phyloP scores from a whole-genome alignment of 2,329 filamentous ascomycete species.

The Cytospora leucostoma region DNA sequence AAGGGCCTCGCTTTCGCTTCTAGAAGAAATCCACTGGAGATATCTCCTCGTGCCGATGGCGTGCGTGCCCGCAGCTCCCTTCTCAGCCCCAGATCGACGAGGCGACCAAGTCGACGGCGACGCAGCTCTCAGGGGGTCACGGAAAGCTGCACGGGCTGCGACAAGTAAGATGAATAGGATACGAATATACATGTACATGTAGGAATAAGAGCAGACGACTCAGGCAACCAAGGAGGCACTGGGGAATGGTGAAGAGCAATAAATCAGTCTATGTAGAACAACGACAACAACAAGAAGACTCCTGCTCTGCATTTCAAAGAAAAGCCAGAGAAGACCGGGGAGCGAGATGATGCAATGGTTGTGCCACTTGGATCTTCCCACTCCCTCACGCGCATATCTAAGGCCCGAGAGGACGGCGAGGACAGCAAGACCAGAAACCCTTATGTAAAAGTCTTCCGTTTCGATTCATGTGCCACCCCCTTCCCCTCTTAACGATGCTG shows the following conservation, averaged over 20 bases:
- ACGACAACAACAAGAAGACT: slow-evolving; percentile 26
- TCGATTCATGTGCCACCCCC: slow-evolving; percentile 16
- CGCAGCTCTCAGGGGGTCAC: neutral
- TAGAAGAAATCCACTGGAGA: neutral
- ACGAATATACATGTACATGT: neutral
- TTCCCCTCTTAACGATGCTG: slow-evolving; percentile 23
- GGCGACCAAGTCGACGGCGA: neutral
- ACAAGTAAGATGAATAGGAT: neutral
- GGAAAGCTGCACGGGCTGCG: neutral
- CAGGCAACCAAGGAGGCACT: slow-evolving; percentile 4
- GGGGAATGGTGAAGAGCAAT: slow-evolving; percentile 17
- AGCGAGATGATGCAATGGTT: slow-evolving; percentile 23
- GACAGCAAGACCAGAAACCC: slow-evolving; percentile 17
- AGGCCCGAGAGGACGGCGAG: slow-evolving; percentile 23
- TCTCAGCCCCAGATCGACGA: neutral
- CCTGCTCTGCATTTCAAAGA: slow-evolving; percentile 22
- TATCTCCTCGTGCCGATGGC: neutral
- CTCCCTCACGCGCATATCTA: slow-evolving; percentile 21
- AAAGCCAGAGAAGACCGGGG: slow-evolving; percentile 18
- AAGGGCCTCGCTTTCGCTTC: slow-evolving; percentile 16
- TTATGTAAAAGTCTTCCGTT: slow-evolving; percentile 16
- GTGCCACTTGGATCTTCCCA: slow-evolving; percentile 19
- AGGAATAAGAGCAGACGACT: neutral
- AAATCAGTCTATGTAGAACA: slow-evolving; percentile 28
- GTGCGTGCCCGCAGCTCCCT: too few relatives aligned